Base-by-base conservation (phyloP, 345 rosid genomes). In the Kandelia obovata region DNA sequence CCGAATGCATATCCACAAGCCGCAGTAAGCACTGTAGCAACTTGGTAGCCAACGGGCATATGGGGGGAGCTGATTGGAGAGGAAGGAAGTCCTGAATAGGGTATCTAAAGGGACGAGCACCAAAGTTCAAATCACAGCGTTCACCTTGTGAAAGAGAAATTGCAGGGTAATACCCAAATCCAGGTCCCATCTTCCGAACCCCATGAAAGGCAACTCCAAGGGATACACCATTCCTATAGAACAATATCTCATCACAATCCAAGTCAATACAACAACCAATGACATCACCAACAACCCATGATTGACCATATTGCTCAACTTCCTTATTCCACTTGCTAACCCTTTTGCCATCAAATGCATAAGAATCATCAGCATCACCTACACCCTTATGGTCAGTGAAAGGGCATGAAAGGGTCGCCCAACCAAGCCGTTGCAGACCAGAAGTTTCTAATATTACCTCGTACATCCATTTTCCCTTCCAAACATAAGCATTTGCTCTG, bases 391-490 rank as follows among this genome's bases (percentile, higher is more conserved):
- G 96, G 53, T 95, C 96, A 39, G 93, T 92, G 73, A 95, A 95
- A 31, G 93, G 96, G 70, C 97, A 95, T 53, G 92, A 79, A 60
- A 83, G 80, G 28, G 96, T 92, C 20, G 97, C 97, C 99, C 99
- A 95, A 34, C 99, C 99, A 68, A 95, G 89, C 75, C 88, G 96
- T 53, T 88, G 99, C 58, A 92, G 81, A 52, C 97, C 97, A n/a
- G 92, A 87, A 74, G 97, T 92, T 81, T 92, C 99, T 56, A 95
- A 84, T 58, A 83, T 73, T 34, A 88, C 96, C 86, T 94, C 98
- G 76, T 91, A 94, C 98, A 94, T 91, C 97, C 98, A 94, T 81
- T 87, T 94, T 19, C 98, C 93, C 80, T 83, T 87, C 98, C 98
- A 94, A 66, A 88, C 89, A 80, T 82, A 86, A 67, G 80, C 84